Base-by-base conservation (phyloP, 257 asterid genomes). In the Striga asiatica region DNA sequence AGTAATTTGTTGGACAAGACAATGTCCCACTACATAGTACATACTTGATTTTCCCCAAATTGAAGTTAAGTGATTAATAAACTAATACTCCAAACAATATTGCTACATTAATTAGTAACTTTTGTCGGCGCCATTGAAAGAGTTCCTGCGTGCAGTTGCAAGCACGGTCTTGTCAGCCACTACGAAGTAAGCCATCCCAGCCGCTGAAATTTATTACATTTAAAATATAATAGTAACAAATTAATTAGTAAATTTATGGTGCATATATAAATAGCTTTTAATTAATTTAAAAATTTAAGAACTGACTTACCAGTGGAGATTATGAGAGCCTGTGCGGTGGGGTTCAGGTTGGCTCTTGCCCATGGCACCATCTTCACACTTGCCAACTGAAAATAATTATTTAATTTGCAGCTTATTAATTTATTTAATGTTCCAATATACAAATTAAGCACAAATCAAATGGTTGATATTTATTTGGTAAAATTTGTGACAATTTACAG, bases 151-250 rank as follows among this genome's bases (percentile, higher is more conserved):
- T 2, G 97, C 97, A 0, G 73, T 76, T 4, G 89, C 89, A 35
- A 85, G 81, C 25, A 85, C 61, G 13, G 95, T 85, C 80, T 85
- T 89, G 80, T 89, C 97, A 9, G 95, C 95, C 50, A 89, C 95
- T 12, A 89, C 72, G 78, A 89, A 89, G 28, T 85, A 89, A 4
- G 95, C 81, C 95, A 85, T 81, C 48, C 95, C 97, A 23, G 82
- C 97, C 62, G 65, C 93, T 72, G 51, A 18, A 6, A 19, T 46
- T 31, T 6, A 52, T 35, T 35, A 35, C 3, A 8, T 5, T 41
- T 41, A 38, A 41, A 32, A 4, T 52, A n/a, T 6, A 1, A 4
- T 45, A 8, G 2, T 9, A 46, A 23, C 10, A 18, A 6, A 2
- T 8, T 45, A 45, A 45, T 19, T 45, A 45, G 19, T 45, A 5